Conservation (phyloP, 1,139 yeast genomes). For the Debaryomycetaceae sp. region DNA sequence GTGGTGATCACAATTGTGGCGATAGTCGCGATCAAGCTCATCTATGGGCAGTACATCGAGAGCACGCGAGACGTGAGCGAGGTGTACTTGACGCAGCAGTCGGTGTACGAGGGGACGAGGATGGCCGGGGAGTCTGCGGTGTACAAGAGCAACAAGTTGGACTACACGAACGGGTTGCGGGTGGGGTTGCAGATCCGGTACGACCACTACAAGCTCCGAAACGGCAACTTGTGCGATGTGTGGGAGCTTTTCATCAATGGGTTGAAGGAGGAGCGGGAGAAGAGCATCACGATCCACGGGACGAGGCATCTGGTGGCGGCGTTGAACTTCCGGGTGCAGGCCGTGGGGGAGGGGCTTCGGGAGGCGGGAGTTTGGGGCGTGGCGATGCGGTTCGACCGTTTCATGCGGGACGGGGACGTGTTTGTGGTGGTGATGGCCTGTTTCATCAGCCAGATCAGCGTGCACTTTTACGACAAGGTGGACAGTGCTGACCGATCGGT, state of each 20-base stretch:
- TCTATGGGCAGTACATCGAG: slow-evolving; percentile 22
- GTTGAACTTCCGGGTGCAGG: slow-evolving; percentile 23
- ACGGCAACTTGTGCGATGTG: slow-evolving; percentile 65
- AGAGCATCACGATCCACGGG: slow-evolving; percentile 15
- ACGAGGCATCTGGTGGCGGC: slow-evolving; percentile 13
- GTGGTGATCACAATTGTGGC: slow-evolving; percentile 17
- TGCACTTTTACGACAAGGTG: slow-evolving; percentile 16
- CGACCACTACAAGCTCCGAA: slow-evolving; percentile 58
- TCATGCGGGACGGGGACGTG: slow-evolving; percentile 14
- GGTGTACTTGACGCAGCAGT: slow-evolving; percentile 57
- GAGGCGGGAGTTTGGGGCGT: slow-evolving; percentile 12
- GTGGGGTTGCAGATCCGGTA: slow-evolving; percentile 64
- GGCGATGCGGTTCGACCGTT: slow-evolving; percentile 14
- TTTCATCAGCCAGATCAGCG: slow-evolving; percentile 24
- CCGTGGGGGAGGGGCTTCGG: slow-evolving; percentile 13
- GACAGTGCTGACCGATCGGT: slow-evolving; percentile 8
- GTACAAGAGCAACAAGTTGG: slow-evolving; percentile 61
- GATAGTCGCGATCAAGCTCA: slow-evolving; percentile 15
- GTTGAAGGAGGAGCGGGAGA: slow-evolving; percentile 10
- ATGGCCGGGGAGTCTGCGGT: slow-evolving; percentile 58
- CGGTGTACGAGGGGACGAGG: slow-evolving; percentile 55
- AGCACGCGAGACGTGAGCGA: slow-evolving; percentile 50
- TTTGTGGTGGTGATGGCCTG: slow-evolving; percentile 27
- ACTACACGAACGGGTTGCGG: slow-evolving; percentile 56
- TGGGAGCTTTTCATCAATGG: slow-evolving; percentile 45